Percentiles rank a stretch among this genome's conserved stretches.
Conservation (phyloP, 345 rosid species). For the Dipteronia dyeriana region DNA sequence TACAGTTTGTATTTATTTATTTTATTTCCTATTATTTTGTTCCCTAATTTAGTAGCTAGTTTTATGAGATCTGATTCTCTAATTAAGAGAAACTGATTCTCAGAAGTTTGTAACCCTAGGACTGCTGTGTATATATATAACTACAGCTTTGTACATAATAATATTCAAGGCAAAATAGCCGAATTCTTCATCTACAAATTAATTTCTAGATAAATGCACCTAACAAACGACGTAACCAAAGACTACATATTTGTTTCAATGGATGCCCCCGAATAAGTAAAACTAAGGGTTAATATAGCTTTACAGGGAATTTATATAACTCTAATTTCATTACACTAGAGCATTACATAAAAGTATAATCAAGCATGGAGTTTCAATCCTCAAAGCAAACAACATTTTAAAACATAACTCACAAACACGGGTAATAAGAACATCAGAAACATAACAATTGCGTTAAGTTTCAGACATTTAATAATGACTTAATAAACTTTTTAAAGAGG, state of each 20-base stretch:
- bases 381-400: neutral
- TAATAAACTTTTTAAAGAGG: neutral
- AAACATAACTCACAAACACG: neutral
- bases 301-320: neutral
- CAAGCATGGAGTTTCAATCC: neutral
- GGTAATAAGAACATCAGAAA: neutral
- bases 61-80: no score
- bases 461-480: no score
- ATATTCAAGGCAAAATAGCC: no score
- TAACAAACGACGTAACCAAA: neutral
- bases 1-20: no score
- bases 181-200: neutral
- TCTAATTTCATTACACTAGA: neutral
- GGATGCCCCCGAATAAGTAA: neutral
- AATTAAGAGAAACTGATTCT: no score
- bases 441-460: neutral
- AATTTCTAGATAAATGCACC: neutral
- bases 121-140: no score
- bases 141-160: no score
- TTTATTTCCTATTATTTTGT: no score
- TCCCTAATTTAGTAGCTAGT: no score
- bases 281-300: neutral
- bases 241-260: neutral
- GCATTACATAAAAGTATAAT: neutral
- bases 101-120: no score